Evolutionary conservation across 2,329 filamentous ascomycete species (phyloP).

Genomic region (Parafenestella ontariensis): DNA sequence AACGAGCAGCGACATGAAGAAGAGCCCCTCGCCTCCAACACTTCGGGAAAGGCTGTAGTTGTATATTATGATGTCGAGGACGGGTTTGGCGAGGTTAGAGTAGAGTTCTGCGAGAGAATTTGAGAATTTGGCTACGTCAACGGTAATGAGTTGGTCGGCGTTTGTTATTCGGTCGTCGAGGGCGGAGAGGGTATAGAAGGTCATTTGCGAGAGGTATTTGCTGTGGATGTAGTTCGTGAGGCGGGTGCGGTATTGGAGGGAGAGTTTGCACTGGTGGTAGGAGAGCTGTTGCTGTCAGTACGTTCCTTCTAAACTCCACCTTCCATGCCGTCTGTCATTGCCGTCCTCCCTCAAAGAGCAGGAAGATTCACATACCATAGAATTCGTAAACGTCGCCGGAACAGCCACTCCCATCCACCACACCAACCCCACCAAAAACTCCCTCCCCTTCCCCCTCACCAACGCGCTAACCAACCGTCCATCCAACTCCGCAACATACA

Average conservation of each 20-base stretch:
- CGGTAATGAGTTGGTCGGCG: slow-evolving; percentile 94
- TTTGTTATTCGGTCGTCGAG: slow-evolving; percentile 98
- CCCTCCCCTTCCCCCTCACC: slow-evolving; percentile 87
- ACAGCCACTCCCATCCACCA: slow-evolving; percentile 99
- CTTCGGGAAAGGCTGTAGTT: slow-evolving; percentile 92
- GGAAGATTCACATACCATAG: slow-evolving; percentile 72
- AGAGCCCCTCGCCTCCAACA: slow-evolving; percentile 93
- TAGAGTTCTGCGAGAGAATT: slow-evolving; percentile 95
- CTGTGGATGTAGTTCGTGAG: slow-evolving; percentile 95
- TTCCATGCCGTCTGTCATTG: not conserved
- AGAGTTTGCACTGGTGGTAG: slow-evolving; percentile 95
- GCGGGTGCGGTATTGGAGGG: slow-evolving; percentile 88
- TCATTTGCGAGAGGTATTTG: slow-evolving; percentile 95
- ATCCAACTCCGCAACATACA: slow-evolving; percentile 96
- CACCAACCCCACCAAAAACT: slow-evolving; percentile 85
- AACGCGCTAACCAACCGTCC: slow-evolving; percentile 90
- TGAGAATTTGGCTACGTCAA: slow-evolving; percentile 95
- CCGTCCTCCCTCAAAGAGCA: no score
- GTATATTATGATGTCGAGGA: slow-evolving; percentile 96
- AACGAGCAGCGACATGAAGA: slow-evolving; percentile 93
- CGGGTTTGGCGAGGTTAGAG: slow-evolving; percentile 92
- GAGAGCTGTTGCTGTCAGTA: slow-evolving; percentile 68
- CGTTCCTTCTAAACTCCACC: not conserved
- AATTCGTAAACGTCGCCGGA: slow-evolving; percentile 97
- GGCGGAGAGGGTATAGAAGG: slow-evolving; percentile 94